Conservation (phyloP, 495 filamentous ascomycete species). For the Penicillium mononematosum region DNA sequence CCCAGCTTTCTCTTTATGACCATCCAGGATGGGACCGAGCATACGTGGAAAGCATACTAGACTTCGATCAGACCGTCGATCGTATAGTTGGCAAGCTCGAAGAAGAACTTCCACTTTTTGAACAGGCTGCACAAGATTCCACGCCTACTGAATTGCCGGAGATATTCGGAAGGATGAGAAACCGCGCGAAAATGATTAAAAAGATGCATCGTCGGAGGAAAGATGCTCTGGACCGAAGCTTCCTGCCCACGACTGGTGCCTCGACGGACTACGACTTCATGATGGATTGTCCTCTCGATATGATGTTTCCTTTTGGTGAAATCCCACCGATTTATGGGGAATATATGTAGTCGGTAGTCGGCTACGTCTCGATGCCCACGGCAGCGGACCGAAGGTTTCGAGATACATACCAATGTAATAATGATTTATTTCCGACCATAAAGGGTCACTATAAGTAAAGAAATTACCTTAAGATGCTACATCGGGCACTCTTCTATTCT, state of each 20-base stretch:
- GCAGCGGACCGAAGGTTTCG: too few species aligned
- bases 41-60: slow-evolving; percentile 20
- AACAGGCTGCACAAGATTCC: not conserved
- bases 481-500: too few species aligned
- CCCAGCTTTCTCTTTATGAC: slow-evolving; percentile 30
- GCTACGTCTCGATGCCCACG: too few species aligned
- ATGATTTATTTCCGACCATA: not conserved
- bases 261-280: slow-evolving; percentile 17
- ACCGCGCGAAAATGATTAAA: slow-evolving; percentile 19
- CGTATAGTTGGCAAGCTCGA: slow-evolving; percentile 13
- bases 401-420: not conserved
- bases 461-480: not conserved
- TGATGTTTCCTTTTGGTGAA: slow-evolving; percentile 16
- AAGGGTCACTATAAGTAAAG: not conserved
- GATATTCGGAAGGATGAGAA: slow-evolving; percentile 13
- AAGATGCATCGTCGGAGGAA: slow-evolving; percentile 17
- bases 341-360: not conserved
- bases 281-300: slow-evolving; percentile 16
- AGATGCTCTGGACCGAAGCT: slow-evolving; percentile 10
- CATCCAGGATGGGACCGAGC: slow-evolving; percentile 21
- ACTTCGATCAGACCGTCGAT: slow-evolving; percentile 16
- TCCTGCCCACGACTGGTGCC: not conserved
- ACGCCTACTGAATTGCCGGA: slow-evolving; percentile 12
- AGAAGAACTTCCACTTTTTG: not conserved
- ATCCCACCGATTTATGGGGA: not conserved